Conservation (phyloP, 78 protist genomes). For the Dictyostelium brefeldianum region DNA sequence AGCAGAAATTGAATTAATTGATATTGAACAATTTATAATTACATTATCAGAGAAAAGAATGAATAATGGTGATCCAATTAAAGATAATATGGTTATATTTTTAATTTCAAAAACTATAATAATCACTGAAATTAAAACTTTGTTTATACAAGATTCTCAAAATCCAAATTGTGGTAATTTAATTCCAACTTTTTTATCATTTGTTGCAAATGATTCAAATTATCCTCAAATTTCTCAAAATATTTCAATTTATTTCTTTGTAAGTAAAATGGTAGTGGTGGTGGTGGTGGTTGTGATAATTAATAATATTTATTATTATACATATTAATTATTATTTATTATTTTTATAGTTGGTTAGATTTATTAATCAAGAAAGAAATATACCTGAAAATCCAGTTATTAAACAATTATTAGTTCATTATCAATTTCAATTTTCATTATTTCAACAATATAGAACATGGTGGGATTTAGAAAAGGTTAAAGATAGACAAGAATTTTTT, state of each 20-base stretch:
- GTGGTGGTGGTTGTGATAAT: too few species aligned
- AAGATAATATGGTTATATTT: conserved; percentile 27
- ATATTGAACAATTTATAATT: conserved; percentile 29
- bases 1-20: neutral
- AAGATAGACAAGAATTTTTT: conserved; percentile 6
- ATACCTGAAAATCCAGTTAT: conserved; percentile 2
- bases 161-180: conserved; percentile 9
- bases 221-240: neutral
- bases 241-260: conserved; percentile 12
- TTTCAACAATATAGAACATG: conserved; percentile 4
- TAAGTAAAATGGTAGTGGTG: too few species aligned
- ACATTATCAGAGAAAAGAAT: conserved; percentile 7
- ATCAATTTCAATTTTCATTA: neutral
- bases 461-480: neutral
- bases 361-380: neutral
- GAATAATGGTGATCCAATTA: conserved; percentile 12
- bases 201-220: conserved; percentile 1
- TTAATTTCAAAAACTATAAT: conserved; percentile 1
- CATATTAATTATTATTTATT: conserved; percentile 8
- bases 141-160: neutral
- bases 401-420: neutral
- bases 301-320: neutral
- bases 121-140: neutral
- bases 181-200: conserved; percentile 9
- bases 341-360: neutral